phyloP scores from a whole-genome alignment of 371 early-diverging fungal species.

The Dichotomocladium elegans region DNA sequence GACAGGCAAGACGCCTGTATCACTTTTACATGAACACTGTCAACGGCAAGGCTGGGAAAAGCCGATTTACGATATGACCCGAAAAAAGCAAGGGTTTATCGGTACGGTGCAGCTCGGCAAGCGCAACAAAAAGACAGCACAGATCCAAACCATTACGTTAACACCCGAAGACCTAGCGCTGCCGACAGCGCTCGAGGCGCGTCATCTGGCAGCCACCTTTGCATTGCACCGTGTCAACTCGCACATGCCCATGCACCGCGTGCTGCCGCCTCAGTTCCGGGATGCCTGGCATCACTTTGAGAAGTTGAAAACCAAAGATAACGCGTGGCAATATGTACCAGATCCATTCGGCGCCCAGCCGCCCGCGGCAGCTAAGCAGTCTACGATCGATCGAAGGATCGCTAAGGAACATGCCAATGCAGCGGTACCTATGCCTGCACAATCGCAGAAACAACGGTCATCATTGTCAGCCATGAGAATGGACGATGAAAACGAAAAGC shows the following conservation, averaged over 20 bases:
- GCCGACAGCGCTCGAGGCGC: constrained; percentile 68
- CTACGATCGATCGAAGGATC: constrained; percentile 8
- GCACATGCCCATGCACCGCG: constrained; percentile 64
- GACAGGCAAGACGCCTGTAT: constrained; percentile 86
- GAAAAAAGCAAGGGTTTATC: constrained; percentile 42
- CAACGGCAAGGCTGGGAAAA: constrained; percentile 78
- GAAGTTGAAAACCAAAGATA: constrained; percentile 39
- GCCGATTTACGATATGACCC: constrained; percentile 56
- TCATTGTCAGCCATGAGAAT: background rate
- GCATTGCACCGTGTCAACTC: constrained; percentile 78
- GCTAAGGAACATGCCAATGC: constrained; percentile 32
- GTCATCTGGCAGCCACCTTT: constrained; percentile 80
- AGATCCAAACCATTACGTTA: constrained; percentile 49
- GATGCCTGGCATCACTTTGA: constrained; percentile 72
- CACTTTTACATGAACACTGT: constrained; percentile 75
- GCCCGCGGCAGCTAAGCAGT: constrained; percentile 15
- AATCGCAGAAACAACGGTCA: too few relatives aligned
- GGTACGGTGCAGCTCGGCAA: constrained; percentile 61
- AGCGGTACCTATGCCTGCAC: constrained; percentile 34
- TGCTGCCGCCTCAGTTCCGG: constrained; percentile 74
- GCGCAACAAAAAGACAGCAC: constrained; percentile 69
- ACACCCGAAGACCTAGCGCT: constrained; percentile 29
- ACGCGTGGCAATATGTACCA: constrained; percentile 59
- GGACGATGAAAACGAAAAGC: background rate
- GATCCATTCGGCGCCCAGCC: constrained; percentile 73